phyloP scores from a whole-genome alignment of 2,329 filamentous ascomycete genomes.

The Periconia macrospinosa region DNA sequence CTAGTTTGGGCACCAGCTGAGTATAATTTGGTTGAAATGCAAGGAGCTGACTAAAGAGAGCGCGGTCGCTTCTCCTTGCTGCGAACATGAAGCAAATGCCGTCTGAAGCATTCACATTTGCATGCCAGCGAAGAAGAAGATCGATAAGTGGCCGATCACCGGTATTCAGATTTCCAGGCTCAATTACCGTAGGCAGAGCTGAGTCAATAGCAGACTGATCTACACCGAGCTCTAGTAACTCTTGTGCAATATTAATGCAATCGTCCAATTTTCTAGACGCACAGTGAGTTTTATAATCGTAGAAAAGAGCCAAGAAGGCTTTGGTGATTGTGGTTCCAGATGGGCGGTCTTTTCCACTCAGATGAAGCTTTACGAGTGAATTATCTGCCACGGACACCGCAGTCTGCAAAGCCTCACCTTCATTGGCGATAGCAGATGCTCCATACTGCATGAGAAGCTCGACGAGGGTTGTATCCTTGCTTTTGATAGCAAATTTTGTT shows the following conservation, averaged over 20 bases:
- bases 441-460: constrained; percentile 33
- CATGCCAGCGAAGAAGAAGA: constrained; percentile 26
- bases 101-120: constrained; percentile 35
- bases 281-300: constrained; percentile 9
- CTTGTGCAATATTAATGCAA: constrained; percentile 17
- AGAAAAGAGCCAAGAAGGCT: constrained; percentile 30
- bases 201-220: constrained; percentile 26
- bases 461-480: constrained; percentile 26
- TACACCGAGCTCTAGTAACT: constrained; percentile 30
- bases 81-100: constrained; percentile 35
- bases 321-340: constrained; percentile 27
- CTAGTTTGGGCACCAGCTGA: constrained; percentile 60
- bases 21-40: constrained; percentile 52
- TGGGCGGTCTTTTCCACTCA: constrained; percentile 42
- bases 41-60: constrained; percentile 30
- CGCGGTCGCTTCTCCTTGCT: constrained; percentile 21
- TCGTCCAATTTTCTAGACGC: not conserved
- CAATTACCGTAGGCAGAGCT: constrained; percentile 10
- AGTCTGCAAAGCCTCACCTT: constrained; percentile 58
- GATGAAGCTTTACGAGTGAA: constrained; percentile 54
- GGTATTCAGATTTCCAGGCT: constrained; percentile 13
- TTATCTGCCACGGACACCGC: constrained; percentile 57
- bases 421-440: constrained; percentile 52
- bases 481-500: constrained; percentile 19
- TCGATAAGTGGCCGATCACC: constrained; percentile 20